Evolutionary conservation across 768 basidiomycete species (phyloP).

Genomic region (Hebeloma cylindrosporum): DNA sequence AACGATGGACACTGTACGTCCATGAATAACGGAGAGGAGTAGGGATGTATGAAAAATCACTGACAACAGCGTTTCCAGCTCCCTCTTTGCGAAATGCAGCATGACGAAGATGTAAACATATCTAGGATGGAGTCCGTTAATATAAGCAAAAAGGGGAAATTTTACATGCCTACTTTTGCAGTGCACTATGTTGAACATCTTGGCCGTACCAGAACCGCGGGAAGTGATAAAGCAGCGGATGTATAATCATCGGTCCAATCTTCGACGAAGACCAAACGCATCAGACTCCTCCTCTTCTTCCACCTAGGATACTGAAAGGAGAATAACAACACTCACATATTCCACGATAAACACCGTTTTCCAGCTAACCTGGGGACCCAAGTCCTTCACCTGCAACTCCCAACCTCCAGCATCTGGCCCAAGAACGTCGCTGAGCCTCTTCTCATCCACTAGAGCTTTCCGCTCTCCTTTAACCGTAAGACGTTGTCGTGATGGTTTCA

Average conservation of each 20-base stretch:
- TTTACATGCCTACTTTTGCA: constrained; percentile 66
- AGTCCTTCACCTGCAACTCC: constrained; percentile 81
- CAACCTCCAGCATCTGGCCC: constrained; percentile 55
- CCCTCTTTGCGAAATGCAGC: constrained; percentile 89
- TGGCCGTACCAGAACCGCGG: constrained; percentile 69
- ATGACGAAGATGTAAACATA: constrained; percentile 75
- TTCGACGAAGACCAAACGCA: constrained; percentile 29
- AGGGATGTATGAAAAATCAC: constrained; percentile 23
- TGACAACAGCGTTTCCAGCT: constrained; percentile 88
- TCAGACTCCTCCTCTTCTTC: too few species aligned
- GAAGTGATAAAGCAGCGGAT: constrained; percentile 79
- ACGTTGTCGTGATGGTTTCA: constrained; percentile 72
- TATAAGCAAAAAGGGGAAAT: not conserved
- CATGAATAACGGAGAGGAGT: constrained; percentile 1
- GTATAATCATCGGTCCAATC: constrained; percentile 87
- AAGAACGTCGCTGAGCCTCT: constrained; percentile 51
- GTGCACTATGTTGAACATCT: constrained; percentile 66
- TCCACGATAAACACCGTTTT: constrained; percentile 86
- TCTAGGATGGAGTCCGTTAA: constrained; percentile 27
- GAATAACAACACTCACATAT: constrained; percentile 67
- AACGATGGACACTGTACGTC: constrained; percentile 76
- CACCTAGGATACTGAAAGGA: not conserved
- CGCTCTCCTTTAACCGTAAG: constrained; percentile 62
- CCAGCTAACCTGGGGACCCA: constrained; percentile 91
- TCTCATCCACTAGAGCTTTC: constrained; percentile 62